These are phyloP conservation scores for Hippophae tibetana DNA, from an alignment of 306 rosid genomes.

Conservation along the genomic window DNA sequence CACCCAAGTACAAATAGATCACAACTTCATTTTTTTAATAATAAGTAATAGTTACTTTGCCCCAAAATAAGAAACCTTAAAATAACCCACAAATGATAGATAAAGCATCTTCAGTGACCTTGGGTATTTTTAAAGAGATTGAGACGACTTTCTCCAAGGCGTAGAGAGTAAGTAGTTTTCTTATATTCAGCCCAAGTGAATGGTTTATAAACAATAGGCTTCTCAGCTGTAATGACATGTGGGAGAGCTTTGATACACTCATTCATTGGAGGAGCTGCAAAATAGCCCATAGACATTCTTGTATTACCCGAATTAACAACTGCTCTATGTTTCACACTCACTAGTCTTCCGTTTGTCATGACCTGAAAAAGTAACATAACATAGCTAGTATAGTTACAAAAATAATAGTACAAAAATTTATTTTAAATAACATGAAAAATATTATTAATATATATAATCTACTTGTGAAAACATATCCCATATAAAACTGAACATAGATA, in stretches of 20 bases:
- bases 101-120: not conserved
- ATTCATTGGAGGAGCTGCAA: conserved; percentile 57
- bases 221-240: conserved; percentile 38
- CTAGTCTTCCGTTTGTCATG: conserved; percentile 77
- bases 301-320: conserved; percentile 33
- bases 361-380: conserved; percentile 24
- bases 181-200: conserved; percentile 84
- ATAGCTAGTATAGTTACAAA: too few relatives aligned
- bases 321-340: conserved; percentile 69
- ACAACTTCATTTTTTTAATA: too few relatives aligned
- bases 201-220: conserved; percentile 44
- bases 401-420: too few relatives aligned
- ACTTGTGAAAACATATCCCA: not conserved
- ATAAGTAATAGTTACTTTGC: too few relatives aligned
- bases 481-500: too few relatives aligned
- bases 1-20: too few relatives aligned
- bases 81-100: too few relatives aligned
- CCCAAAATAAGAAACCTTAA: too few relatives aligned
- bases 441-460: too few relatives aligned
- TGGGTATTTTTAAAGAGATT: conserved; percentile 32
- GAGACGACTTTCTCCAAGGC: conserved; percentile 55
- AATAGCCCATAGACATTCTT: conserved; percentile 61
- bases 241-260: conserved; percentile 39
- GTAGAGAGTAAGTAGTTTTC: conserved; percentile 44
- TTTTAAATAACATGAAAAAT: too few relatives aligned